phyloP scores from a whole-genome alignment of 306 rosid species.

The Malus asiatica region DNA sequence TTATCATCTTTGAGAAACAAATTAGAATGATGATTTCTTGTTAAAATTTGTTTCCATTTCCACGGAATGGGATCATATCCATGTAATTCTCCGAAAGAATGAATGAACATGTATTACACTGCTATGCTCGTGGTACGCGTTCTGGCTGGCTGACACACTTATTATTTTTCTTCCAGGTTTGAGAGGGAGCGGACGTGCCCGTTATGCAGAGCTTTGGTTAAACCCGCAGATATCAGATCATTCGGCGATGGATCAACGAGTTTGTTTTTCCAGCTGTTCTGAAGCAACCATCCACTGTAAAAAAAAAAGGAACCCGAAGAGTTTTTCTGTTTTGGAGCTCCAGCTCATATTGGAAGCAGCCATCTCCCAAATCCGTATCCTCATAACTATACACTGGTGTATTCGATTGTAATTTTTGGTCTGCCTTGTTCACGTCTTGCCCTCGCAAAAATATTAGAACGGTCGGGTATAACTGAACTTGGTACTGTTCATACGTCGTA shows the following conservation, averaged over 20 bases:
- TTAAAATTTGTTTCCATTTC: not conserved
- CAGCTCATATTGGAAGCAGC: constrained; percentile 29
- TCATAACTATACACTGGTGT: constrained; percentile 42
- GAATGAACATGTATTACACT: not conserved
- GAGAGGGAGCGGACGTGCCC: constrained; percentile 99
- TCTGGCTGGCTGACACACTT: constrained; percentile 11
- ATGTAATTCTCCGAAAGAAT: not conserved
- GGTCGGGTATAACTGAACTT: constrained; percentile 29
- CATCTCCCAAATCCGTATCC: constrained; percentile 22
- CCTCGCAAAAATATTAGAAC: constrained; percentile 20
- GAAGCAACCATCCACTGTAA: constrained; percentile 20
- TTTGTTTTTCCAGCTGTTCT: constrained; percentile 84
- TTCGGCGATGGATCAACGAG: constrained; percentile 96
- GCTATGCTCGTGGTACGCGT: not conserved
- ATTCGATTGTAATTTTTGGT: constrained; percentile 28
- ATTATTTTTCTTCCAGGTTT: constrained; percentile 51
- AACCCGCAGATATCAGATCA: constrained; percentile 89
- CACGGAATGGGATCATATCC: not conserved
- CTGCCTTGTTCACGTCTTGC: constrained; percentile 30
- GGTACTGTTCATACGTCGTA: constrained; percentile 43
- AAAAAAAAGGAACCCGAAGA: constrained; percentile 14
- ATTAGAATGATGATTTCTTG: not conserved
- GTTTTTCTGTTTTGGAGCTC: constrained; percentile 52
- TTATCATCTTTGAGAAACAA: not conserved
- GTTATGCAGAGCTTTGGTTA: constrained; percentile 93